Base-by-base conservation (phyloP, 192 early-diverging fungal species). In the Gigaspora rosea region DNA sequence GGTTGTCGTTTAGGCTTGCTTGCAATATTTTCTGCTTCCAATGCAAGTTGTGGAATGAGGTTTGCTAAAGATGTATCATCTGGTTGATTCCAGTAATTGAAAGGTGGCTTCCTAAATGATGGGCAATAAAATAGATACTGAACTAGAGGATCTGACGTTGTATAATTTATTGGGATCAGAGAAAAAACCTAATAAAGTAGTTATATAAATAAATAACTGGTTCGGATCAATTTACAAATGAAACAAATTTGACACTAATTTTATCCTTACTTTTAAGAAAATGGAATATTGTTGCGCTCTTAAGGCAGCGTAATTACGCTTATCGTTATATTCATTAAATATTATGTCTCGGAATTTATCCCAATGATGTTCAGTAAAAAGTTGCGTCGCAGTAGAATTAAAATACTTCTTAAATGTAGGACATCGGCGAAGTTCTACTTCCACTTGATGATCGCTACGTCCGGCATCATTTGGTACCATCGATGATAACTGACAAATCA, bases 101-200 rank as follows among this genome's bases (percentile, higher is more conserved):
- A 70, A n/a, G 68, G 48, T 51, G 71, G 71, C 35, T 18, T 52
- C 56, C 56, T 72, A 33, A 57, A 72, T 18, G 71, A 72, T 35
- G 13, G 50, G 16, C 71, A 72, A 49, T 68, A 27, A 0, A 16
- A 18, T 4, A 68, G 66, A 50, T 68, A 68, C 49, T 68, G 13
- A 68, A 68, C n/a, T 22, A 68, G n/a, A 6, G 66, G 46, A 68
- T 68, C 46, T 22, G 47, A 49, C 41, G 27, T 49, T 8, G 66
- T 22, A 22, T 35, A 49, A 27, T 50, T 20, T 22, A 20, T n/a
- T 22, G 66, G 47, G 49, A 68, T 32, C 66, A 68, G n/a, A 22
- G 66, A 68, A 68, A 49, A 27, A 48, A 50, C 20, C 66, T 68
- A 68, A 27, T 16, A 41, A 66, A n/a, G 4, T 11, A 47, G 8